These are phyloP conservation scores for Acacia acuminata DNA, from an alignment of 306 rosid genomes.

Conservation along the genomic window DNA sequence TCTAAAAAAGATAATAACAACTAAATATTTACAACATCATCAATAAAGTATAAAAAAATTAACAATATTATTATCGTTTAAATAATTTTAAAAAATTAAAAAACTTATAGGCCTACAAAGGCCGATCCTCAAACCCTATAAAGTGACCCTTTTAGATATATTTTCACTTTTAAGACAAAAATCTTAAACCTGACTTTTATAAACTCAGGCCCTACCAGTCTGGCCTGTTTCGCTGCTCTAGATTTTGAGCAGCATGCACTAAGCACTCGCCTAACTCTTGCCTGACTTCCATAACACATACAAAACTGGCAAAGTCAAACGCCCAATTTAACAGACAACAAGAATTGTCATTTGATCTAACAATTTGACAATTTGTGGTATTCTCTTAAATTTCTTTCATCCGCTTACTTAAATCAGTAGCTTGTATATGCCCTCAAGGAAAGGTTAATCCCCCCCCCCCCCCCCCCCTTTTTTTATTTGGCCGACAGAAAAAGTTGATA, in stretches of 20 bases:
- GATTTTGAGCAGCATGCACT: neutral
- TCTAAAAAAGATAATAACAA: too few relatives aligned
- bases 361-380: neutral
- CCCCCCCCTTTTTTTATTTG: too few relatives aligned
- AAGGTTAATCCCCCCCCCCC: neutral
- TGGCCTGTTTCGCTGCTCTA: too few relatives aligned
- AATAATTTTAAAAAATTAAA: too few relatives aligned
- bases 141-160: rapidly evolving
- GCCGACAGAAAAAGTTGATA: neutral
- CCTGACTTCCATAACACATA: neutral
- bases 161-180: too few relatives aligned
- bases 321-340: neutral
- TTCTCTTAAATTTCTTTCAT: neutral
- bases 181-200: too few relatives aligned
- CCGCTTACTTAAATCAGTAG: neutral
- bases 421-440: neutral
- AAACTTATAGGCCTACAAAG: too few relatives aligned
- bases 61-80: too few relatives aligned
- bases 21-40: too few relatives aligned
- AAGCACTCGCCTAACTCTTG: neutral
- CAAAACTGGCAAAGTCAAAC: neutral
- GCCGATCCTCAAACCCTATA: too few relatives aligned
- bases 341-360: neutral
- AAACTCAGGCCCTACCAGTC: too few relatives aligned
- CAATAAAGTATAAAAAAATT: too few relatives aligned